Percentiles rank a stretch among this genome's conserved stretches.
These are phyloP conservation scores for Penicillium cosmopolitanum DNA, from an alignment of 495 filamentous ascomycete genomes.

Conservation along the genomic window DNA sequence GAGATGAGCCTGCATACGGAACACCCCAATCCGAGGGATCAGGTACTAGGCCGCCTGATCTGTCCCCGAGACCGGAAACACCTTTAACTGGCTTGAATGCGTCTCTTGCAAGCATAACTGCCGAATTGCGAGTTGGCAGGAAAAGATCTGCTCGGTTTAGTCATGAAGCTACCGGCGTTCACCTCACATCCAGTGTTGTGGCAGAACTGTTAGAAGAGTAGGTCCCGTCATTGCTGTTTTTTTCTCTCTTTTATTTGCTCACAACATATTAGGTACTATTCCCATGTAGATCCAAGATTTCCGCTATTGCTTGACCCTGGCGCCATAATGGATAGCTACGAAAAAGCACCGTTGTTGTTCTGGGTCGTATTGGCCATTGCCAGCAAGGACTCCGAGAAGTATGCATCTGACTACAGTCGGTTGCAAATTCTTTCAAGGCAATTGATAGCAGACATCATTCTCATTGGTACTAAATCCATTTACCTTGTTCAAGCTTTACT, in stretches of 20 bases:
- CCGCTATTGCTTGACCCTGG: conserved; percentile 4
- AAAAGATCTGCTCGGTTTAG: conserved; percentile 3
- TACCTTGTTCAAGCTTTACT: conserved; percentile 14
- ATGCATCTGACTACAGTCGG: conserved; percentile 5
- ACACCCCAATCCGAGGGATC: conserved; percentile 5
- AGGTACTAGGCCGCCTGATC: not conserved
- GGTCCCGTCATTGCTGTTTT: not conserved
- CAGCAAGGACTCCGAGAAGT: conserved; percentile 11
- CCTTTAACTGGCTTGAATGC: not conserved
- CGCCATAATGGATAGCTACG: conserved; percentile 4
- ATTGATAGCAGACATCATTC: conserved; percentile 7
- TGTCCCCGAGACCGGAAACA: not conserved
- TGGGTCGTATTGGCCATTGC: conserved; percentile 8
- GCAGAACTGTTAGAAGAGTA: conserved; percentile 11
- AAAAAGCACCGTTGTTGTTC: conserved; percentile 9
- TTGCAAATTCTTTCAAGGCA: conserved; percentile 12
- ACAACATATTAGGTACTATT: conserved; percentile 7
- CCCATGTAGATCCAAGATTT: conserved; percentile 1
- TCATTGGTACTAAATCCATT: conserved; percentile 6
- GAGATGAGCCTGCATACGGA: conserved; percentile 1
- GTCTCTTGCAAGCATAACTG: not conserved
- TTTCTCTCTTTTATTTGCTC: not conserved
- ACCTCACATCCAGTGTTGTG: conserved; percentile 8
- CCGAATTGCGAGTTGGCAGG: conserved; percentile 6
- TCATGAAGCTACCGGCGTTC: conserved; percentile 8